Evolutionary conservation across 2,329 filamentous ascomycete genomes (phyloP), one percentile per base, ranked within the genome.

Genomic region (Venturia nashicola): DNA sequence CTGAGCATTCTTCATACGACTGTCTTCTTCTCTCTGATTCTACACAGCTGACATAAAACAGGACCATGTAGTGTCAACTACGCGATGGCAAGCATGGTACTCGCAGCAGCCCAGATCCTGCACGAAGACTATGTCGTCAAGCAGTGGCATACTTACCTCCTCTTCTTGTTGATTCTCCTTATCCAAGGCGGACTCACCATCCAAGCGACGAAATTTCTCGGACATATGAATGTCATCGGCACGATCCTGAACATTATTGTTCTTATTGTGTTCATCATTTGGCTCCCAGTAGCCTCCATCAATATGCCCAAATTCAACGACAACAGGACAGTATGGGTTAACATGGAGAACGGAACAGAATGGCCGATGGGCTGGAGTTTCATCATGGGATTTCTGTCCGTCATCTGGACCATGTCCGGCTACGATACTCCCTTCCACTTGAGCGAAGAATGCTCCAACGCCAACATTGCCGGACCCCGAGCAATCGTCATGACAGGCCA

Each of bases 401-500:
- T 83, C 42, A 79, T 78, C 20, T 85, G 82, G 82, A 84, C 81
- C 62, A 84, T 85, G 82, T 84, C 81, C 5, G 79, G 81, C 68
- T 82, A 81, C 69, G 80, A 79, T 68, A 76, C 76, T 9, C 74
- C 73, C 18, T 71, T 72, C 16, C 72, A 75, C 63, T 64, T 67
- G 32, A 51, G 65, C 34, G 64, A 67, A 60, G 65, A 67, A 73
- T 80, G 82, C 64, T 68, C 74, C 66, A 70, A 82, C 64, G 36
- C 36, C 36, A 39, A 39, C 36, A 39, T 39, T 12, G 36, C 80
- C 65, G 80, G 79, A 2, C 79, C 80, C 12, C 80, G 79, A 75
- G 81, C 82, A 40, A 85, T 85, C 66, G 79, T 79, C 5, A 70
- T 79, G 32, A 82, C 82, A 43, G 80, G 84, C 72, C 72, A 76